Percentiles rank a stretch among this genome's conserved stretches.
These are phyloP conservation scores for Phytopythium chamaehyphon DNA, from an alignment of 352 stramenopile genomes.

Conservation along the genomic window DNA sequence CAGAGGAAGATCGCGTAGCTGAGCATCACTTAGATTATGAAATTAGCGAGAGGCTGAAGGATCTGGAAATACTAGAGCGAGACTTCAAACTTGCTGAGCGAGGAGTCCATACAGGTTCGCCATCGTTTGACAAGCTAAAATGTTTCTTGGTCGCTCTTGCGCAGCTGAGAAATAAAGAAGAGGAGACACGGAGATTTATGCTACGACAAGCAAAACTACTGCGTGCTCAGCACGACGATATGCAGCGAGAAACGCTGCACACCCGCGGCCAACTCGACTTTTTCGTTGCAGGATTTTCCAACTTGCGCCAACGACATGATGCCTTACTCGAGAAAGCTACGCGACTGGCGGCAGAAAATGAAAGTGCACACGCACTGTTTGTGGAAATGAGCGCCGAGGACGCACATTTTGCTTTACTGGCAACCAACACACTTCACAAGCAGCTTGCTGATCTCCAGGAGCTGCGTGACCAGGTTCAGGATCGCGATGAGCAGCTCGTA, in stretches of 20 bases:
- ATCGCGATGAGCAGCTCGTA: conserved; percentile 19
- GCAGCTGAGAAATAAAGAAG: conserved; percentile 50
- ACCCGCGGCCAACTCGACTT: conserved; percentile 67
- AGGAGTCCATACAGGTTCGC: conserved; percentile 42
- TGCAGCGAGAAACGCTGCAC: conserved; percentile 59
- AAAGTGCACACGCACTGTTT: conserved; percentile 52
- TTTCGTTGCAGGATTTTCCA: conserved; percentile 74
- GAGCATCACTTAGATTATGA: conserved; percentile 61
- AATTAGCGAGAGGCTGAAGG: conserved; percentile 29
- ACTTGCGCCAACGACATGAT: conserved; percentile 61
- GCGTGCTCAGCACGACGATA: conserved; percentile 42
- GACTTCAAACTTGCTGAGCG: conserved; percentile 66
- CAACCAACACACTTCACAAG: conserved; percentile 38
- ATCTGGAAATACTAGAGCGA: conserved; percentile 43
- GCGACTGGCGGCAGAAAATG: conserved; percentile 54
- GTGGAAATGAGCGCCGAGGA: conserved; percentile 56
- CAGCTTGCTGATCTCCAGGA: conserved; percentile 34
- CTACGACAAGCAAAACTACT: conserved; percentile 47
- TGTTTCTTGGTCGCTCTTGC: conserved; percentile 61
- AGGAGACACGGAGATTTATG: conserved; percentile 48
- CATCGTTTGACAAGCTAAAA: conserved; percentile 79
- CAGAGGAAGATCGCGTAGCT: conserved; percentile 20
- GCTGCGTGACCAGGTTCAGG: conserved; percentile 21
- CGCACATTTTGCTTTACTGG: conserved; percentile 45
- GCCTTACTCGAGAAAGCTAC: conserved; percentile 48